Percentiles rank a stretch among this genome's conserved stretches.
These are phyloP conservation scores for Psilocybe azurescens DNA, from an alignment of 768 basidiomycete genomes.

Conservation along the genomic window DNA sequence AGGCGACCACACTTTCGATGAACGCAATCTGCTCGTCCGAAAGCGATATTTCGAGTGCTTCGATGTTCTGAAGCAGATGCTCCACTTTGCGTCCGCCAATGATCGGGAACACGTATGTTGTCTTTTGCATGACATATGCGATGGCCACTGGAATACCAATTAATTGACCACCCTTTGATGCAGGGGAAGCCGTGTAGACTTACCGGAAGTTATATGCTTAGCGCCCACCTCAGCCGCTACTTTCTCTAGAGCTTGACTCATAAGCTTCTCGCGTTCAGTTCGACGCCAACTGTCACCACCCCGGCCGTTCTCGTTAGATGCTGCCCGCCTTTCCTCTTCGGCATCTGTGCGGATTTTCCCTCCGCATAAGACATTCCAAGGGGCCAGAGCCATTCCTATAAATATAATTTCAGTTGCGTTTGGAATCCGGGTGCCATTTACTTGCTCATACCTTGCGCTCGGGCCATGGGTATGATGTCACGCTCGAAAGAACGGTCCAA, in stretches of 20 bases:
- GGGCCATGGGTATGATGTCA: conserved; percentile 56
- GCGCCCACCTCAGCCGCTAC: conserved; percentile 56
- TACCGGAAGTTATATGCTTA: conserved; percentile 50
- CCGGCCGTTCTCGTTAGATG: conserved; percentile 37
- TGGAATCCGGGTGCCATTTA: not conserved
- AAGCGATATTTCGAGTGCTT: conserved; percentile 53
- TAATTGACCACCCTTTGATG: not conserved
- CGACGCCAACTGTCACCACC: conserved; percentile 45
- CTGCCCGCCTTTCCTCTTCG: conserved; percentile 39
- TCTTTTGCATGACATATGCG: conserved; percentile 61
- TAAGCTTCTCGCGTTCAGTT: conserved; percentile 44
- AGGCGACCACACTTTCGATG: conserved; percentile 46
- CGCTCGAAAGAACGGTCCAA: conserved; percentile 55
- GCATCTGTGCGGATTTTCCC: conserved; percentile 61
- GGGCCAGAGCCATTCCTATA: conserved; percentile 30
- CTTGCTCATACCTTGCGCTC: conserved; percentile 8
- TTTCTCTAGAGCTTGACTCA: conserved; percentile 50
- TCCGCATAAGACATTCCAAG: conserved; percentile 36
- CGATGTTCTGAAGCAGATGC: conserved; percentile 54
- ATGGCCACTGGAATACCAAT: conserved; percentile 45
- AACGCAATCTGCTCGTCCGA: conserved; percentile 48
- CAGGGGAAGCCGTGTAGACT: not conserved
- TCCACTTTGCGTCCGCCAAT: conserved; percentile 58
- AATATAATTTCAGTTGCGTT: not conserved
- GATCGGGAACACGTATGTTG: conserved; percentile 56